Percentiles rank a stretch among this genome's conserved stretches.
These are phyloP conservation scores for Plectosphaerella plurivora DNA, from an alignment of 2,329 filamentous ascomycete genomes.

Conservation along the genomic window DNA sequence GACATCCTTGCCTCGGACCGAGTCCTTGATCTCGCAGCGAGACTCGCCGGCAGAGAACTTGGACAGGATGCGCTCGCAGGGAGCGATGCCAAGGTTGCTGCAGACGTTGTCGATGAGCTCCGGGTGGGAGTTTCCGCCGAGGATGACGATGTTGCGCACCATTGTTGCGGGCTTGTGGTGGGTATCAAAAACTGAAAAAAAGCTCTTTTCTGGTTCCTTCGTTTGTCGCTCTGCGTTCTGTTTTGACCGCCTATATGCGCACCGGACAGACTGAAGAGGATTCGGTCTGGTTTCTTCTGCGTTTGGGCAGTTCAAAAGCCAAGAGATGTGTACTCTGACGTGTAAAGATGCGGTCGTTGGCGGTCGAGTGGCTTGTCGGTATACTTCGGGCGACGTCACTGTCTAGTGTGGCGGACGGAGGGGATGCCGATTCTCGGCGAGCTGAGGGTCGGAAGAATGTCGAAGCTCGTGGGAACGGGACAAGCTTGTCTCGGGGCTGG, in stretches of 20 bases:
- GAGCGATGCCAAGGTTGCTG: conserved; percentile 81
- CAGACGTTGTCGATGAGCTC: conserved; percentile 82
- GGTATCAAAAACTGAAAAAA: background rate
- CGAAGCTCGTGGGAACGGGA: background rate
- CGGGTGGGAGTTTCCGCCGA: conserved; percentile 91
- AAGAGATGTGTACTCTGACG: no score
- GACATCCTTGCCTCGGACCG: conserved; percentile 95
- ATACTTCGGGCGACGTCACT: background rate
- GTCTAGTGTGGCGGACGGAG: background rate
- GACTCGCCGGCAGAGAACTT: conserved; percentile 97
- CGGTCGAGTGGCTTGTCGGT: background rate
- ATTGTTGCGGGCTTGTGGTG: conserved; percentile 40
- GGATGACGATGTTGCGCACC: conserved; percentile 92
- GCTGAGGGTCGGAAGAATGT: conserved; percentile 1
- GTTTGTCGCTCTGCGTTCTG: no score
- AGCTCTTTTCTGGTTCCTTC: no score
- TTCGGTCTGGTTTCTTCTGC: no score
- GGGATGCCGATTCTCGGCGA: conserved; percentile 15
- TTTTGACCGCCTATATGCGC: no score
- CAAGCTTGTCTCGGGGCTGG: background rate
- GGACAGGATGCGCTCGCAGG: conserved; percentile 74
- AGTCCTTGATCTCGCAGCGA: conserved; percentile 92
- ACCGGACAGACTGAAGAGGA: no score
- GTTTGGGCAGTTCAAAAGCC: no score
- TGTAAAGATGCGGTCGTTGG: background rate